Percentiles rank a stretch among this genome's conserved stretches.
phyloP scores from a whole-genome alignment of 306 rosid genomes.

The Inga leiocalycina region DNA sequence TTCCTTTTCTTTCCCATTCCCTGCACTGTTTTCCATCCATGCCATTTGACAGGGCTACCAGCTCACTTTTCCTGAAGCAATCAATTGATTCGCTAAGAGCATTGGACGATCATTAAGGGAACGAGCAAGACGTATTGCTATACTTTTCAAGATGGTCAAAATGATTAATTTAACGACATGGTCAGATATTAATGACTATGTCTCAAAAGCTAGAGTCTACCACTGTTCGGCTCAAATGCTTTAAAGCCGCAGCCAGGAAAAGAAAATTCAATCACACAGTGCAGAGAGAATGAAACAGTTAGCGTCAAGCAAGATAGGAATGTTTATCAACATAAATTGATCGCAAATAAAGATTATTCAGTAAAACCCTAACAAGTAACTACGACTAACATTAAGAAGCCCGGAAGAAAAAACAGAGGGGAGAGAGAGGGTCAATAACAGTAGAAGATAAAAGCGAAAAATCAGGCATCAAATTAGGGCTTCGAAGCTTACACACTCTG shows the following conservation, averaged over 20 bases:
- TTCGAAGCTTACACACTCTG: slow-evolving; percentile 31
- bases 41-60: slow-evolving; percentile 54
- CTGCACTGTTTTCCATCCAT: slow-evolving; percentile 59
- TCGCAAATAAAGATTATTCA: background rate
- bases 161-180: background rate
- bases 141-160: background rate
- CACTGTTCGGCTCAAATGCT: background rate
- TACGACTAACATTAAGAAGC: background rate
- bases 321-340: slow-evolving; percentile 12
- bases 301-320: background rate
- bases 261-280: slow-evolving; percentile 1
- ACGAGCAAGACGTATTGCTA: background rate
- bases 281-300: background rate
- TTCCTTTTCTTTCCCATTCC: slow-evolving; percentile 57
- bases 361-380: slow-evolving; percentile 21
- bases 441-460: background rate
- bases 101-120: background rate
- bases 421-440: background rate
- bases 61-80: slow-evolving; percentile 38
- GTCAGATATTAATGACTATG: background rate
- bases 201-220: background rate
- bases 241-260: background rate
- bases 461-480: slow-evolving; percentile 37
- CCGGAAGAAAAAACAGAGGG: background rate
- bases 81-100: background rate